A percentile compares a stretch with the other conserved stretches of the same genome.
These are phyloP conservation scores for Russula sp. DNA, from an alignment of 768 basidiomycete genomes.

Conservation along the genomic window DNA sequence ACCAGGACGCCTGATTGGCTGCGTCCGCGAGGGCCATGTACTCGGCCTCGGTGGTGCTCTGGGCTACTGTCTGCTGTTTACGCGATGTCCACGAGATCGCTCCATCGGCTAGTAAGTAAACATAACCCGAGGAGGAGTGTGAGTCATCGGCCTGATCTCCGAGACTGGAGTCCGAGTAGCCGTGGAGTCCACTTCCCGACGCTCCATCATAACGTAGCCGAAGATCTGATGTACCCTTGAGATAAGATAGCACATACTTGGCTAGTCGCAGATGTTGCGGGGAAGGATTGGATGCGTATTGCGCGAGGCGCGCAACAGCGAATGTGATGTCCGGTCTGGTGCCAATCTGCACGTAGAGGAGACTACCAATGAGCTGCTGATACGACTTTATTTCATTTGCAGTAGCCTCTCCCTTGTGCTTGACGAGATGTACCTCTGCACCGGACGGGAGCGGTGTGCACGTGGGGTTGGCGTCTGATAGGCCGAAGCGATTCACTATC, in stretches of 20 bases:
- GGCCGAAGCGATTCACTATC: neutral
- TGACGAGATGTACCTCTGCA: neutral
- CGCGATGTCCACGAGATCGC: too few species aligned
- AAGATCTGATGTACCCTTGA: too few species aligned
- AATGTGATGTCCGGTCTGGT: neutral
- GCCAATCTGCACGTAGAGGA: neutral
- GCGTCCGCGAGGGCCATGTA: too few species aligned
- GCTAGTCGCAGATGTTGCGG: too few species aligned
- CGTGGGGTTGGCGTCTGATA: neutral
- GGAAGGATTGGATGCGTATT: too few species aligned
- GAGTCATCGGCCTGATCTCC: conserved; percentile 22
- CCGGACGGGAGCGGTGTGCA: neutral
- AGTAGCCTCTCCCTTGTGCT: neutral
- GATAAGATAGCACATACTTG: too few species aligned
- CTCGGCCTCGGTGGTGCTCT: too few species aligned
- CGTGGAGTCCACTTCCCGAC: neutral
- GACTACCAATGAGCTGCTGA: neutral
- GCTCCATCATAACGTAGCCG: neutral
- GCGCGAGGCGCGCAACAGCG: neutral
- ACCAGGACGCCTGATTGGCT: too few species aligned
- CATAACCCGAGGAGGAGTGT: too few species aligned
- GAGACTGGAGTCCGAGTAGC: conserved; percentile 29
- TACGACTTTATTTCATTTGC: neutral
- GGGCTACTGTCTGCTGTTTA: too few species aligned
- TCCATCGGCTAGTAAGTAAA: too few species aligned